phyloP scores from a whole-genome alignment of 805 yeast genomes.

The Yamadazyma laniorum region DNA sequence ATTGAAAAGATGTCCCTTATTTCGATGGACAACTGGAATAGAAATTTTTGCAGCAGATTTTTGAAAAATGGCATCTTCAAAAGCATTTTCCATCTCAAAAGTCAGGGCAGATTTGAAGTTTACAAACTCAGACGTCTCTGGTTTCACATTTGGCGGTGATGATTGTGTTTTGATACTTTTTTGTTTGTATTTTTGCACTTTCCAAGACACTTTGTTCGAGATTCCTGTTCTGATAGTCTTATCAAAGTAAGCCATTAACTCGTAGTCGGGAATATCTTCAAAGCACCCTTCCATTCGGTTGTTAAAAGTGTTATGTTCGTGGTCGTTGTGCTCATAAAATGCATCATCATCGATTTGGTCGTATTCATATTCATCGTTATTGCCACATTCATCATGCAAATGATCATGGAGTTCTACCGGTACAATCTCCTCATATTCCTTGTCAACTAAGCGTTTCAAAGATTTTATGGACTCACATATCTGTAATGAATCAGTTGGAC shows the following conservation, averaged over 20 bases:
- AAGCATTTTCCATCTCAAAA: neutral
- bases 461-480: slow-evolving; percentile 3
- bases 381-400: neutral
- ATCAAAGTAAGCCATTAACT: slow-evolving; percentile 2
- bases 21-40: neutral
- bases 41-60: slow-evolving; percentile 2
- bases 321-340: too few relatives aligned
- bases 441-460: neutral
- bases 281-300: neutral
- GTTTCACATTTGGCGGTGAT: neutral
- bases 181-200: neutral
- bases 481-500: neutral
- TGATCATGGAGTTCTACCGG: neutral
- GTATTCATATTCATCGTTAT: neutral
- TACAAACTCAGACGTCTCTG: neutral
- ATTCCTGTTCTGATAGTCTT: neutral
- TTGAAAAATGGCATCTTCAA: slow-evolving; percentile 2
- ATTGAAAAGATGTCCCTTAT: neutral
- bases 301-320: too few relatives aligned
- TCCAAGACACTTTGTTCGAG: neutral
- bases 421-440: neutral
- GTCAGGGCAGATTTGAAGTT: neutral
- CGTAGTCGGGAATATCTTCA: neutral
- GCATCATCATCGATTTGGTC: neutral
- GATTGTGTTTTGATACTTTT: neutral